These are phyloP conservation scores for Nicotiana benthamiana DNA, from an alignment of 257 asterid species.

Conservation along the genomic window DNA sequence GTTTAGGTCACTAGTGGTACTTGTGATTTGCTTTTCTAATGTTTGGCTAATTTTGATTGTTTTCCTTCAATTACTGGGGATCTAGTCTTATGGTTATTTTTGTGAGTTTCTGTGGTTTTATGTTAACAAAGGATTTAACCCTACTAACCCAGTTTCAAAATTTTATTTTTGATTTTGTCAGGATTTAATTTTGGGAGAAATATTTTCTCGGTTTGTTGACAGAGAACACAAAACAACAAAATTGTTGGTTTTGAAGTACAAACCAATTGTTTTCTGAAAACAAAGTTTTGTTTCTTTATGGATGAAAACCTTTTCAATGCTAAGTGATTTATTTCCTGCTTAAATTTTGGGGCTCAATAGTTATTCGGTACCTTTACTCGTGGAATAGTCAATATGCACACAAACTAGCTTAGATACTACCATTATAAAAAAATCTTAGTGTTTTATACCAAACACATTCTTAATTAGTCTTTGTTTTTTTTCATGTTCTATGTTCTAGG, in stretches of 20 bases:
- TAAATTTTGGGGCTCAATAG: slow-evolving; percentile 10
- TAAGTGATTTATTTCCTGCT: neutral
- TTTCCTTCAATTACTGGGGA: neutral
- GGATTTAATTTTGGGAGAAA: neutral
- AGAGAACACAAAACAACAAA: slow-evolving; percentile 7
- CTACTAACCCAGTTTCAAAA: neutral
- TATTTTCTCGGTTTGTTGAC: neutral
- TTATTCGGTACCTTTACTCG: neutral
- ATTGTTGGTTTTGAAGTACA: neutral
- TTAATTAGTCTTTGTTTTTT: neutral
- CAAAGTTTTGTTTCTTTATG: slow-evolving; percentile 1
- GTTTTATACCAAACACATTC: neutral
- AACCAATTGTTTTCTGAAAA: neutral
- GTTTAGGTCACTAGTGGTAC: neutral
- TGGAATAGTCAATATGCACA: neutral
- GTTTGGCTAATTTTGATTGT: neutral
- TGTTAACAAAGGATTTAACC: neutral
- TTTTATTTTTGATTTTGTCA: neutral
- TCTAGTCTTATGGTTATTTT: neutral
- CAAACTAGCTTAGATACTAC: neutral
- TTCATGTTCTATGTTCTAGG: slow-evolving; percentile 33
- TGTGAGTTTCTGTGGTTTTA: neutral
- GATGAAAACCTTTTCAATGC: neutral
- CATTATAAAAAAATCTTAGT: neutral
- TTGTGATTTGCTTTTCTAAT: neutral